A percentile compares a stretch with the other conserved stretches of the same genome.
Conservation (phyloP, 1,284 basidiomycete genomes). For the Trametes sp. region DNA sequence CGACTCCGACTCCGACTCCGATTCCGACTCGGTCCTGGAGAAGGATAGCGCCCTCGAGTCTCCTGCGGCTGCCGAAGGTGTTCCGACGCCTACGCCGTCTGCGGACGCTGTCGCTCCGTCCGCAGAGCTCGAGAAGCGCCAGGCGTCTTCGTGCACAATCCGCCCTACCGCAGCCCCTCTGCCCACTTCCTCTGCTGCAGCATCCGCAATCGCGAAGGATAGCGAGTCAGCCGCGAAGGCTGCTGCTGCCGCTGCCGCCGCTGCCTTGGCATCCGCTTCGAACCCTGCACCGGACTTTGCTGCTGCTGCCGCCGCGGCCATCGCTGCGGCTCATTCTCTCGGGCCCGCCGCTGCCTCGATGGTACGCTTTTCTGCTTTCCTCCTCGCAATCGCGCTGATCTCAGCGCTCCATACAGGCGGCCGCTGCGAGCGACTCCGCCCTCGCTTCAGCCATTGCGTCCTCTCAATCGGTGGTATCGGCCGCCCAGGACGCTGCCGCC, state of each 20-base stretch:
- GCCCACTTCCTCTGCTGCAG: conserved; percentile 8
- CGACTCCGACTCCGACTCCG: background rate
- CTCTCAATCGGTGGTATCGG: background rate
- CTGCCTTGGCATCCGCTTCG: conserved; percentile 1
- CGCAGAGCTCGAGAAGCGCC: background rate
- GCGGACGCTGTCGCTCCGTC: background rate
- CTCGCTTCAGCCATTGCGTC: background rate
- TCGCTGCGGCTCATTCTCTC: conserved; percentile 11
- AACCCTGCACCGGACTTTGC: conserved; percentile 1
- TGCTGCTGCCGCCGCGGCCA: conserved; percentile 8
- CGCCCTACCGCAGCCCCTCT: background rate
- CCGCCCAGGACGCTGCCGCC: background rate
- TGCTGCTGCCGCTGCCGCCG: conserved; percentile 18
- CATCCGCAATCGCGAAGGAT: background rate
- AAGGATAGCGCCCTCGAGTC: background rate
- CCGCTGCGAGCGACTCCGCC: conserved; percentile 4
- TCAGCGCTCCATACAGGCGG: too few species aligned
- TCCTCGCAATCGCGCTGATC: too few species aligned
- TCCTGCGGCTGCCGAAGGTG: background rate
- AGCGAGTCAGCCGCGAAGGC: conserved; percentile 1
- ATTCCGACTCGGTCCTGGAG: background rate
- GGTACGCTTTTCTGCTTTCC: background rate
- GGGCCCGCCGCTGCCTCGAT: conserved; percentile 11
- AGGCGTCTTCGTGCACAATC: background rate
- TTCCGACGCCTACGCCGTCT: background rate